These are phyloP conservation scores for Toxicodendron radicans DNA, from an alignment of 345 rosid species.

Conservation along the genomic window DNA sequence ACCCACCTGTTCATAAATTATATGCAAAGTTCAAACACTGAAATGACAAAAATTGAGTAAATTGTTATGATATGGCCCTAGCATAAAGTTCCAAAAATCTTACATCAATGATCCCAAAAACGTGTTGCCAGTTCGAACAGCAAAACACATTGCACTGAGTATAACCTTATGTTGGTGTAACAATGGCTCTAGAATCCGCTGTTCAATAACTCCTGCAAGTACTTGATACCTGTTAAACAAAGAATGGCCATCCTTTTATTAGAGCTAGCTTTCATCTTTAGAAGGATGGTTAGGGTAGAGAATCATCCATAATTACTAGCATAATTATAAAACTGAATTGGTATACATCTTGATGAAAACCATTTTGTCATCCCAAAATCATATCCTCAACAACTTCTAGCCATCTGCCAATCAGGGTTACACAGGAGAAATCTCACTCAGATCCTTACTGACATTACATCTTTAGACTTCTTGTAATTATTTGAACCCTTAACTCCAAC, in stretches of 20 bases:
- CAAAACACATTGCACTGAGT: constrained; percentile 63
- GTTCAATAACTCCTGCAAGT: constrained; percentile 75
- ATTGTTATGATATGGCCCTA: neutral
- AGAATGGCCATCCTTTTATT: neutral
- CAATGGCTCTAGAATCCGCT: constrained; percentile 66
- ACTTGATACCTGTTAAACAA: constrained; percentile 63
- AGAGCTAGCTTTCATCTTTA: neutral
- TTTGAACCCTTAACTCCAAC: too few relatives aligned
- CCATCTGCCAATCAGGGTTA: neutral
- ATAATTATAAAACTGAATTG: neutral
- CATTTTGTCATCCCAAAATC: neutral
- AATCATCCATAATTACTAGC: neutral
- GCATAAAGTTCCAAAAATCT: constrained; percentile 21
- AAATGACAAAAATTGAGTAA: neutral
- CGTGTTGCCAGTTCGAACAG: constrained; percentile 78
- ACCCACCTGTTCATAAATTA: constrained; percentile 61
- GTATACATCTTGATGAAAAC: neutral
- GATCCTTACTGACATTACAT: neutral
- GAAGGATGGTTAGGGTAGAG: neutral
- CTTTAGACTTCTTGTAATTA: too few relatives aligned
- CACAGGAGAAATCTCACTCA: neutral
- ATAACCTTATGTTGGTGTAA: constrained; percentile 59
- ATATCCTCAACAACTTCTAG: neutral
- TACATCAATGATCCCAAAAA: constrained; percentile 78
- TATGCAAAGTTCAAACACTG: neutral